Evolutionary conservation across 805 yeast genomes (phyloP).

Genomic region (Nadsonia fulvescens): DNA sequence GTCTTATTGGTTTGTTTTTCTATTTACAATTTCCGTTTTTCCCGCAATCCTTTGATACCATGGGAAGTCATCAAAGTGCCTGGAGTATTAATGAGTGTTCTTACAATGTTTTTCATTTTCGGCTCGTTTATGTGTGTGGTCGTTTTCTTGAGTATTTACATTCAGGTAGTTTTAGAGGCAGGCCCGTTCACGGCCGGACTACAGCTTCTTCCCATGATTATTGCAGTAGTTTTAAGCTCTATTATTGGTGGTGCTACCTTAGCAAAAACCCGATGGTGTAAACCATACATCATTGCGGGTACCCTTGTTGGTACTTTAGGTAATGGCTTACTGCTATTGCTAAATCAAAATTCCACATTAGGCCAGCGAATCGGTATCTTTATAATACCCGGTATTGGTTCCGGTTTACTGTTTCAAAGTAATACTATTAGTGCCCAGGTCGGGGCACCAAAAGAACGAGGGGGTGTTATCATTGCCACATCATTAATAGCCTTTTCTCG

Average conservation of each 20-base stretch:
- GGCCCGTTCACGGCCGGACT: conserved; percentile 24
- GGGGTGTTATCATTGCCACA: conserved; percentile 31
- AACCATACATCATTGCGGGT: conserved; percentile 23
- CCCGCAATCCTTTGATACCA: conserved; percentile 19
- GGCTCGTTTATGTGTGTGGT: conserved; percentile 26
- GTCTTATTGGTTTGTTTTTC: conserved; percentile 24
- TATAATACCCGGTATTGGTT: conserved; percentile 27
- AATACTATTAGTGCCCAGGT: conserved; percentile 27
- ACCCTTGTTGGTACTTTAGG: conserved; percentile 26
- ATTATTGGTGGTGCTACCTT: conserved; percentile 28
- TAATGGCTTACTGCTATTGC: conserved; percentile 24
- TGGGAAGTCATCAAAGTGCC: conserved; percentile 5
- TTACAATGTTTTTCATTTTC: conserved; percentile 28
- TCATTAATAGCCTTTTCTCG: conserved; percentile 27
- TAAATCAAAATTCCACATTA: conserved; percentile 22
- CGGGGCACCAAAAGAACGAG: conserved; percentile 33
- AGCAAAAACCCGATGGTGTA: conserved; percentile 24
- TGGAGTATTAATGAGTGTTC: conserved; percentile 14
- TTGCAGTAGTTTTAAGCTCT: conserved; percentile 25
- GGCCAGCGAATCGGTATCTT: conserved; percentile 26
- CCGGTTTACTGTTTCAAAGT: conserved; percentile 29
- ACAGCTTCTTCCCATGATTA: conserved; percentile 25
- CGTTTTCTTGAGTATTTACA: conserved; percentile 31
- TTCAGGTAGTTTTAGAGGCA: conserved; percentile 26
- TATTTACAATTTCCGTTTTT: conserved; percentile 23